Evolutionary conservation across 2,329 filamentous ascomycete genomes (phyloP), one percentile per base, ranked within the genome.

Genomic region (Sclerotinia trifoliorum): DNA sequence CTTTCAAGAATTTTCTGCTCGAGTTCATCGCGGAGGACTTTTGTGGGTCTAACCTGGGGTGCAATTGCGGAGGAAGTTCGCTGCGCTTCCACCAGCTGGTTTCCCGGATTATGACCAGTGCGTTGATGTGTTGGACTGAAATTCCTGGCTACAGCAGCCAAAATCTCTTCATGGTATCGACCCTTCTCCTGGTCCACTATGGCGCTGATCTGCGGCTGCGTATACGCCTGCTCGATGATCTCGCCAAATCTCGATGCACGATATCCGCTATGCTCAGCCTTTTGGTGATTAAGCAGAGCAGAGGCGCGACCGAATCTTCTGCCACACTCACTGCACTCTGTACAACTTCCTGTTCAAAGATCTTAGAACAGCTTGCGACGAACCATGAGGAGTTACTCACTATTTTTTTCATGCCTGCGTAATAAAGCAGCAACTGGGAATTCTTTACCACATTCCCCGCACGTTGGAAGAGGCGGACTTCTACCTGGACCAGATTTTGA

Each of bases 211-310:
- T 42, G 11, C 39, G 55, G 55, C 2, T 32, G 54, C 39, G 5
- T 35, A 2, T 5, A 29, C 4, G 1, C 35, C 19, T 13, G 55
- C 6, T 57, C 21, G 21, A 32, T 57, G 13, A 11, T n/a, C 1
- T 17, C 44, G 7, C 35, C 17, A 17, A 6, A 11, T 26, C 17
- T 62, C 5, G 44, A 5, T 21, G 6, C 39, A 5, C 5, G 21
- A 26, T 58, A 60, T 66, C 60, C 64, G 26, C 29, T 35, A 29
- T 66, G 64, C 44, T 66, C 42, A 6, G 8, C n/a, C 3, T n/a
- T 39, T 3, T 21, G 17, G 32, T 66, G 64, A 8, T 51, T 58
- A 1, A 10, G 44, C 42, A 66, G n/a, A 26, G 15, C 1, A n/a
- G 46, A 17, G 5, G n/a, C 7, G 6, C 54, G 29, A 35, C 29